Evolutionary conservation across 345 rosid species (phyloP), one percentile per base, ranked within the genome.

Genomic region (Acer negundo): DNA sequence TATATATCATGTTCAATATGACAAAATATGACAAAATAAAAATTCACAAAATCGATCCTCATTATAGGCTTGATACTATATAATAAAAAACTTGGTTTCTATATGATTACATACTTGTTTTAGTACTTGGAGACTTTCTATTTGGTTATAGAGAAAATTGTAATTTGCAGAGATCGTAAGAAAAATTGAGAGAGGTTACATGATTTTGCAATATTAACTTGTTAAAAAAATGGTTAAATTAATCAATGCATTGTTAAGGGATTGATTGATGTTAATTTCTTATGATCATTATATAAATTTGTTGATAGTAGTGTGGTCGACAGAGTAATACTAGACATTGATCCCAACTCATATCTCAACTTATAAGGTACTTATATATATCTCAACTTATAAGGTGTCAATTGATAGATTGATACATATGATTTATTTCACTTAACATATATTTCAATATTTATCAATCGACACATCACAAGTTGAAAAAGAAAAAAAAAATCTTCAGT

Each of bases 1-100:
- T 28, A 31, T 31, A 35, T 69, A 31, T 55, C 40, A 22, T 79
- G 40, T 67, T 78, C 70, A 49, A 58, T 53, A 16, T 75, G 20
- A 26, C n/a, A 59, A 62, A 49, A 58, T 53, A 16, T 75, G 20
- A 26, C n/a, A 59, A 62, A 65, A 67, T 58, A 42, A 75, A 69
- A 38, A 51, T 74, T n/a, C 31, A 12, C 19, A 49, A 76, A 79
- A 77, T 47, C 13, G 68, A 28, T 28, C 31, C 31, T 28, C 31
- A 28, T 75, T 24, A 26, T 20, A 23, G 64, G 40, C 47, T 78
- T 58, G 69, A 68, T 74, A 71, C 40, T 22, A 67, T 46, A 7
- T 53, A 53, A 53, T 4, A 35, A 35, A 35, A 35, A 16, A 51
- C 17, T 51, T 51, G 56, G n/a, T 4, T 16, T 53, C 38, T 4